Evolutionary conservation across 257 asterid species (phyloP).

Genomic region (Fraxinus anomala): DNA sequence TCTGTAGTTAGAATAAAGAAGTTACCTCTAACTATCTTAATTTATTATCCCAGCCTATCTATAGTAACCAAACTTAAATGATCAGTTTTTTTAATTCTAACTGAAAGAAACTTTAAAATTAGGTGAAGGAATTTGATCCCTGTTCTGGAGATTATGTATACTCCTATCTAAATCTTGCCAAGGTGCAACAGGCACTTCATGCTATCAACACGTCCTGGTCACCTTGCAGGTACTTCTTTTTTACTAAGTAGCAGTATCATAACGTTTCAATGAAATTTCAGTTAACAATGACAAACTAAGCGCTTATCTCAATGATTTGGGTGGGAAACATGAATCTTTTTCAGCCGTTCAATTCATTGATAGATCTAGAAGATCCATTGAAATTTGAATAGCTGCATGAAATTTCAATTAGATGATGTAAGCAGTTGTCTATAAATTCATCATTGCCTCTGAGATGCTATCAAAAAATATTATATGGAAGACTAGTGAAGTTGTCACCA

Average conservation of each 20-base stretch:
- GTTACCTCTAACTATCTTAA: too few relatives aligned
- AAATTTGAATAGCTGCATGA: too few relatives aligned
- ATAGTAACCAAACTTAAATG: too few relatives aligned
- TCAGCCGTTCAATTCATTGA: not conserved
- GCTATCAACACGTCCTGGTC: constrained; percentile 12
- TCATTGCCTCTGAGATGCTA: not conserved
- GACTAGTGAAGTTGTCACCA: not conserved
- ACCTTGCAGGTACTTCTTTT: not conserved
- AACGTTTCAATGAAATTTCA: not conserved
- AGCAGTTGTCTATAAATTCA: not conserved
- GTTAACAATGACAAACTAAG: not conserved
- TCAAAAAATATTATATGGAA: too few relatives aligned
- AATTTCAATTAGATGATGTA: too few relatives aligned
- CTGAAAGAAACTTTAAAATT: not conserved
- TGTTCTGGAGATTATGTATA: constrained; percentile 33
- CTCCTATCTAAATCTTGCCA: constrained; percentile 31
- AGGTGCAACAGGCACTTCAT: constrained; percentile 39
- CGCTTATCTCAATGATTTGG: not conserved
- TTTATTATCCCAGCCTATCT: too few relatives aligned
- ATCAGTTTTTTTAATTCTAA: not conserved
- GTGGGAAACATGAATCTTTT: not conserved
- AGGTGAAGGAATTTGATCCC: constrained; percentile 28
- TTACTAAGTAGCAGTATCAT: not conserved
- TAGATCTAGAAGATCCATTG: too few relatives aligned
- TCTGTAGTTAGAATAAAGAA: too few relatives aligned